These are phyloP conservation scores for Fusarium compactum DNA, from an alignment of 2,329 filamentous ascomycete genomes.

Conservation along the genomic window DNA sequence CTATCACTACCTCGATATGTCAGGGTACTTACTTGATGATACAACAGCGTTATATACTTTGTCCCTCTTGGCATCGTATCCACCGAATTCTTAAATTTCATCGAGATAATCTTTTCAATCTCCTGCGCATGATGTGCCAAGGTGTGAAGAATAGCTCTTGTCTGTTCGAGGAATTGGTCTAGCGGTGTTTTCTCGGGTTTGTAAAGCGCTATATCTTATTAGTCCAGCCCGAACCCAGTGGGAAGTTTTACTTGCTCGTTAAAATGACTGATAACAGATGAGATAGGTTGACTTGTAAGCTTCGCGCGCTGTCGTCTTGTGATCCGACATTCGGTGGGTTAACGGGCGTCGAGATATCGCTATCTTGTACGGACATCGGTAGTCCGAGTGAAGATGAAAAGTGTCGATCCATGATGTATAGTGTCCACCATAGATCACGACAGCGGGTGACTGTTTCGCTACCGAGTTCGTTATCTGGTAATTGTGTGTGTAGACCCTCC, in stretches of 20 bases:
- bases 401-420: slow-evolving; percentile 57
- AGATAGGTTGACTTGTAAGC: slow-evolving; percentile 53
- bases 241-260: slow-evolving; percentile 44
- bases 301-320: slow-evolving; percentile 48
- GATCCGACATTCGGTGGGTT: slow-evolving; percentile 46
- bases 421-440: slow-evolving; percentile 56
- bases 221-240: fast-evolving
- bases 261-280: slow-evolving; percentile 53
- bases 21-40: slow-evolving; percentile 51
- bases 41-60: slow-evolving; percentile 53
- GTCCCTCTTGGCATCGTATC: slow-evolving; percentile 54
- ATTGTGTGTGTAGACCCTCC: slow-evolving; percentile 56
- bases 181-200: slow-evolving; percentile 52
- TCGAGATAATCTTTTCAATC: slow-evolving; percentile 52
- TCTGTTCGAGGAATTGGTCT: slow-evolving; percentile 53
- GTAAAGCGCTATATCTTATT: slow-evolving; percentile 49
- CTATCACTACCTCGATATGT: fast-evolving
- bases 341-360: slow-evolving; percentile 54
- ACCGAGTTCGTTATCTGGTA: slow-evolving; percentile 54
- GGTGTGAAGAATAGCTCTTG: slow-evolving; percentile 52
- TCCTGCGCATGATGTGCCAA: slow-evolving; percentile 55
- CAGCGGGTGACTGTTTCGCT: slow-evolving; percentile 49
- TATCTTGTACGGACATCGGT: slow-evolving; percentile 54
- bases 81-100: slow-evolving; percentile 51
- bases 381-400: slow-evolving; percentile 55